These are phyloP conservation scores for Calophaca sinica DNA, from an alignment of 306 rosid species.

Conservation along the genomic window DNA sequence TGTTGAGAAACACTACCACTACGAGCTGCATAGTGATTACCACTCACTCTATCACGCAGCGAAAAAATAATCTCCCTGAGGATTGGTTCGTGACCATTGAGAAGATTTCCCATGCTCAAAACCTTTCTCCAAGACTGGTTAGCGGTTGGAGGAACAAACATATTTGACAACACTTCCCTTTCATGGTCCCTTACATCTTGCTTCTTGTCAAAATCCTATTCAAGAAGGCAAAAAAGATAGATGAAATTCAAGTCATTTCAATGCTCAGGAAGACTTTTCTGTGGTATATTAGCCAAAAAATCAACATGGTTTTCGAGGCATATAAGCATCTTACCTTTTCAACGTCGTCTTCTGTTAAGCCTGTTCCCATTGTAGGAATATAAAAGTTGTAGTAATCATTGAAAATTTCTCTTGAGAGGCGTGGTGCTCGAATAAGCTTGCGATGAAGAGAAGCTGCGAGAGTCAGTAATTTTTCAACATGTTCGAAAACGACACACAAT, in stretches of 20 bases:
- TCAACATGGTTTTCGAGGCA: conserved; percentile 3
- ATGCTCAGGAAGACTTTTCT: conserved; percentile 20
- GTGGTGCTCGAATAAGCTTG: conserved; percentile 77
- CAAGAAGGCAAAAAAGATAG: conserved; percentile 23
- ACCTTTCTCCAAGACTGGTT: conserved; percentile 97
- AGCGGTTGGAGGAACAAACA: conserved; percentile 86
- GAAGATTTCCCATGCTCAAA: conserved; percentile 98
- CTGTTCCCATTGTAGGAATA: conserved; percentile 70
- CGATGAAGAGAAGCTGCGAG: conserved; percentile 92
- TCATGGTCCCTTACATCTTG: conserved; percentile 64
- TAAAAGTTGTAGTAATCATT: conserved; percentile 69
- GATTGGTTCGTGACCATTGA: conserved; percentile 94
- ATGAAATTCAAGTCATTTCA: conserved; percentile 45
- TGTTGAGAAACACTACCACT: conserved; percentile 54
- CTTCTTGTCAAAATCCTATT: conserved; percentile 74
- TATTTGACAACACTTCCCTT: conserved; percentile 72
- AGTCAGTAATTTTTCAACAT: conserved; percentile 75
- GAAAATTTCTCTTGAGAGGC: conserved; percentile 80
- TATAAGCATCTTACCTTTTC: conserved; percentile 60
- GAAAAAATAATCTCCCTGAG: conserved; percentile 85
- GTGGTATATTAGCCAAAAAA: conserved; percentile 6
- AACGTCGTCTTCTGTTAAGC: conserved; percentile 50
- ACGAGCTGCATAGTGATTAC: conserved; percentile 82
- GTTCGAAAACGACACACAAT: conserved; percentile 75
- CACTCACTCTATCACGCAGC: conserved; percentile 63